Evolutionary conservation across 148 eudicot species (phyloP).

Genomic region (Chenopodium album): DNA sequence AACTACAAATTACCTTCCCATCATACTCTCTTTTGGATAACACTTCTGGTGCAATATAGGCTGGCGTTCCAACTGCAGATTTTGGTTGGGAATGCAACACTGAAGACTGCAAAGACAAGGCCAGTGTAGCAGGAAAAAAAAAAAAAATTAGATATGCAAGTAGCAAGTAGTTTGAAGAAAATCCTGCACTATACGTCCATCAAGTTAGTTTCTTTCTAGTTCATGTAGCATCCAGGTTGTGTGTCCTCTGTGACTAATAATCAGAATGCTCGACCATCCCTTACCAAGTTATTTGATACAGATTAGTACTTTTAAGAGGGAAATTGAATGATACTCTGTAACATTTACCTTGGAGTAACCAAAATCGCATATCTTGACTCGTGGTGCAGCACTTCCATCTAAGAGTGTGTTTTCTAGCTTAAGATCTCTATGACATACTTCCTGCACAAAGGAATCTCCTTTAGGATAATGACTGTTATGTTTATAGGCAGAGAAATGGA

Average conservation of each 20-base stretch:
- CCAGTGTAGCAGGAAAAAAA: background rate
- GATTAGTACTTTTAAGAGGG: no score
- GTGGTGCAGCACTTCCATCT: slow-evolving; percentile 87
- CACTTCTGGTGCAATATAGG: slow-evolving; percentile 91
- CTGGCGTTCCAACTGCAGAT: slow-evolving; percentile 94
- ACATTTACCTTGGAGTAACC: slow-evolving; percentile 81
- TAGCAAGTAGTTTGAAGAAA: background rate
- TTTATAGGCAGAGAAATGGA: background rate
- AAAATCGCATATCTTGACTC: slow-evolving; percentile 90
- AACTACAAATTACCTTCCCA: slow-evolving; percentile 53
- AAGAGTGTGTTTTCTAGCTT: slow-evolving; percentile 82
- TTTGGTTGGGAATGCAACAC: slow-evolving; percentile 90
- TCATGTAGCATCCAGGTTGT: background rate
- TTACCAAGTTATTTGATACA: background rate
- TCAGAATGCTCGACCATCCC: background rate
- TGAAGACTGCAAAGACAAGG: slow-evolving; percentile 52
- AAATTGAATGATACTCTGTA: background rate
- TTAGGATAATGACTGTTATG: background rate
- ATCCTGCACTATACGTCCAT: background rate
- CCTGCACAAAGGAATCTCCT: slow-evolving; percentile 40
- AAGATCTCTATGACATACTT: slow-evolving; percentile 90
- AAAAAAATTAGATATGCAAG: slow-evolving; percentile 34
- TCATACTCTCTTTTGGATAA: slow-evolving; percentile 79
- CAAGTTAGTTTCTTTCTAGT: background rate
- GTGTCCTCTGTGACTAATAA: background rate